These are phyloP conservation scores for Monosporascus sp. DNA, from an alignment of 2,329 filamentous ascomycete genomes.

Conservation along the genomic window DNA sequence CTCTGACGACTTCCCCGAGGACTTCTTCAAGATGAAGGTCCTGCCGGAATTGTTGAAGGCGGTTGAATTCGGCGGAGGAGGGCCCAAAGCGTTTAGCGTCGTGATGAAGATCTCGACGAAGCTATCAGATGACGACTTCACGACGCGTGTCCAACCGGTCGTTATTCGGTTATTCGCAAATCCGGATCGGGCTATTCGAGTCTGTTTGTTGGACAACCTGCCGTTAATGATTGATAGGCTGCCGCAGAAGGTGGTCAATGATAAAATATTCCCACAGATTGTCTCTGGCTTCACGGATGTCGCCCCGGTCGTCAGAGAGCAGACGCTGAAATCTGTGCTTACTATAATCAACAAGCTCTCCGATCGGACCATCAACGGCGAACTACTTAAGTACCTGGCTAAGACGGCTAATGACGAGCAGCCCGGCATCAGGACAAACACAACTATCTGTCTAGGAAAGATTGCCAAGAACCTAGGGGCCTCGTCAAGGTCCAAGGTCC, in stretches of 20 bases:
- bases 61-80: constrained; percentile 95
- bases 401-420: constrained; percentile 98
- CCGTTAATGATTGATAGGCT: constrained; percentile 88
- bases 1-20: constrained; percentile 91
- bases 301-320: constrained; percentile 86
- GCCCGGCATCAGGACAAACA: constrained; percentile 94
- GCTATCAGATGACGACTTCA: constrained; percentile 84
- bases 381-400: constrained; percentile 82
- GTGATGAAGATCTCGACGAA: constrained; percentile 90
- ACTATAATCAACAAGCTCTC: constrained; percentile 84
- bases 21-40: constrained; percentile 97
- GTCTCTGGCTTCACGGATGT: constrained; percentile 94
- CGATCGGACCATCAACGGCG: constrained; percentile 88
- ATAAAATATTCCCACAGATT: constrained; percentile 94
- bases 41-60: constrained; percentile 95
- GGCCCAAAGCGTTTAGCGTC: constrained; percentile 80
- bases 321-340: constrained; percentile 91
- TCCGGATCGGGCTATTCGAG: constrained; percentile 85
- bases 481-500: constrained; percentile 77
- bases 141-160: constrained; percentile 75
- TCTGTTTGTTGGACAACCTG: constrained; percentile 84
- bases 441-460: constrained; percentile 93
- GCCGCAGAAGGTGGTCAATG: constrained; percentile 82
- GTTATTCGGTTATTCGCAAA: constrained; percentile 83
- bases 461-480: constrained; percentile 84